These are phyloP conservation scores for Albugo laibachii DNA, from an alignment of 352 stramenopile genomes.

Conservation along the genomic window DNA sequence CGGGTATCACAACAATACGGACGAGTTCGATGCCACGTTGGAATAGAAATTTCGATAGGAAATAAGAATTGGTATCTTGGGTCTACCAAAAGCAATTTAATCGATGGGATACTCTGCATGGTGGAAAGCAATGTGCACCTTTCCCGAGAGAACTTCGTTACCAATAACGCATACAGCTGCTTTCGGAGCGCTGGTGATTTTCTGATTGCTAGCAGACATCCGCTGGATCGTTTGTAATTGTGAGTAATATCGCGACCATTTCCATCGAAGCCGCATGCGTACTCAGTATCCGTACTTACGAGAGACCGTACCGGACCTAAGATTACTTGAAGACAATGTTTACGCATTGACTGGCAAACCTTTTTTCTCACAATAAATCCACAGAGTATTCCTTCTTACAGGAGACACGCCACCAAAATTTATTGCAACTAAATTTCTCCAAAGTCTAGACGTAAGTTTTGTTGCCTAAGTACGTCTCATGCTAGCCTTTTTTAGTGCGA, in stretches of 20 bases:
- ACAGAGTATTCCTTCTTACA: too few relatives aligned
- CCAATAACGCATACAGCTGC: constrained; percentile 63
- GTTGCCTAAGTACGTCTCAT: too few relatives aligned
- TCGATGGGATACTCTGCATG: not conserved
- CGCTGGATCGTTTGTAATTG: not conserved
- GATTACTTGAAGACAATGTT: too few relatives aligned
- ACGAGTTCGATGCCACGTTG: constrained; percentile 53
- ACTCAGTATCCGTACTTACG: not conserved
- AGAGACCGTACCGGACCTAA: not conserved
- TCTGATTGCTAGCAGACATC: not conserved
- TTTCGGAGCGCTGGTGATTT: constrained; percentile 12
- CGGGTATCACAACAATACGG: constrained; percentile 55
- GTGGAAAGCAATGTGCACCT: constrained; percentile 14
- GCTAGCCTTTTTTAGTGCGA: too few relatives aligned
- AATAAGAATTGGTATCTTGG: constrained; percentile 73
- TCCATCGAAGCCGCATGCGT: not conserved
- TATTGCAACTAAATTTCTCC: too few relatives aligned
- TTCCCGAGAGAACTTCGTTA: constrained; percentile 72
- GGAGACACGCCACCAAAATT: too few relatives aligned
- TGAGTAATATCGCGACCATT: not conserved
- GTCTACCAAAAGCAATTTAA: constrained; percentile 17
- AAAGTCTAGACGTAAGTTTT: too few relatives aligned
- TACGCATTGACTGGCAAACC: too few relatives aligned
- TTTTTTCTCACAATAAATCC: too few relatives aligned
- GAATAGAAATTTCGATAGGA: constrained; percentile 67